These are phyloP conservation scores for Ceratocystis alfenasii DNA, from an alignment of 2,329 filamentous ascomycete species.

Conservation along the genomic window DNA sequence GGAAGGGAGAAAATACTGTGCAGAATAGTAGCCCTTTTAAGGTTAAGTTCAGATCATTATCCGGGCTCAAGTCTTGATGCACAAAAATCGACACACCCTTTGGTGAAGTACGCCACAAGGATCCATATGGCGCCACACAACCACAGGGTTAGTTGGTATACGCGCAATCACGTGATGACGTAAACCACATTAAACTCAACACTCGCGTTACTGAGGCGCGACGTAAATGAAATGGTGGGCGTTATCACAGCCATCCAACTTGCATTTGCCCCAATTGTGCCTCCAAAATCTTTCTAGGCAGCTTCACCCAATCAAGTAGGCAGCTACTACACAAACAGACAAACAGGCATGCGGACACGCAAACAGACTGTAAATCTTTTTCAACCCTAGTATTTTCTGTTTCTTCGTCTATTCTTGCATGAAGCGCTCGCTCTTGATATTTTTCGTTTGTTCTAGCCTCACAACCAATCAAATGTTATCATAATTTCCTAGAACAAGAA, in stretches of 20 bases:
- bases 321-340: neutral
- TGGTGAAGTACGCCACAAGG: neutral
- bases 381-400: neutral
- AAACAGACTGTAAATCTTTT: neutral
- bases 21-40: neutral
- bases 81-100: neutral
- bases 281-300: constrained; percentile 6
- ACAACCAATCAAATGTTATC: constrained; percentile 1
- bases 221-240: neutral
- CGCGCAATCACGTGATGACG: constrained; percentile 16
- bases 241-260: neutral
- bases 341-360: too few species aligned
- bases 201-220: neutral
- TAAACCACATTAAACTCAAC: neutral
- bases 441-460: neutral
- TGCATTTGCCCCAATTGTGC: neutral
- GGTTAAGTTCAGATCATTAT: neutral
- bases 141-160: neutral
- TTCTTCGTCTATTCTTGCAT: neutral
- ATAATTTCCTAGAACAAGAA: neutral
- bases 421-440: neutral
- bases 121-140: neutral
- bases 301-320: neutral
- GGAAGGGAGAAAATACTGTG: neutral
- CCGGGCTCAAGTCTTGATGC: neutral